A percentile compares a stretch with the other conserved stretches of the same genome.
These are phyloP conservation scores for Paxillus involutus DNA, from an alignment of 768 basidiomycete species.

Conservation along the genomic window DNA sequence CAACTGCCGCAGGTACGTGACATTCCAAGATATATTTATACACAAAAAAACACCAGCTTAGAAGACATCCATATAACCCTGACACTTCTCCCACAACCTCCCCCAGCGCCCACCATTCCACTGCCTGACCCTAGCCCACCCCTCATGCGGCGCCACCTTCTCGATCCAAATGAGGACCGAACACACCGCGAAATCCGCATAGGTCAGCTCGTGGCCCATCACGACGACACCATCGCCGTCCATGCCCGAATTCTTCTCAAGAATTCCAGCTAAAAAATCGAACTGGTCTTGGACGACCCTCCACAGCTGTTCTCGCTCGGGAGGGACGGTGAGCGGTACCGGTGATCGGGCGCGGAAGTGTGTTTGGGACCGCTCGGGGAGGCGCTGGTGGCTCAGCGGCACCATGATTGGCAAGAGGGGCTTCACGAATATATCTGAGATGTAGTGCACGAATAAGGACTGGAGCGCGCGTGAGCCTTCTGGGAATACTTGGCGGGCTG, in stretches of 20 bases:
- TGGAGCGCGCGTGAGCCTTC: conserved; percentile 70
- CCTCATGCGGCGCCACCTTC: conserved; percentile 68
- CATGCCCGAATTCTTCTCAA: conserved; percentile 63
- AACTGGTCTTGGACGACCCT: conserved; percentile 64
- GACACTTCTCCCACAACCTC: conserved; percentile 60
- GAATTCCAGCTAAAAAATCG: conserved; percentile 56
- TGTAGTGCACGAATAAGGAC: conserved; percentile 65
- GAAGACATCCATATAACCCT: conserved; percentile 66
- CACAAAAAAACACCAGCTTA: conserved; percentile 25
- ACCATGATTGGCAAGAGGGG: conserved; percentile 71
- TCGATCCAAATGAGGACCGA: conserved; percentile 76
- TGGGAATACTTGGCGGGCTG: conserved; percentile 69
- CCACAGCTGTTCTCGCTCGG: conserved; percentile 67
- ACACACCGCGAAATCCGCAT: conserved; percentile 74
- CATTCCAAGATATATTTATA: too few species aligned
- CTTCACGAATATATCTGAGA: conserved; percentile 63
- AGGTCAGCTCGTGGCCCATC: conserved; percentile 65
- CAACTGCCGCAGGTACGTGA: too few species aligned
- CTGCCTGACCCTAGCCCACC: conserved; percentile 64
- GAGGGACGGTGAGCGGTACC: conserved; percentile 28
- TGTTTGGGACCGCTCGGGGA: conserved; percentile 54
- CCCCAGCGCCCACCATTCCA: conserved; percentile 75
- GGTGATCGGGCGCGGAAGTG: conserved; percentile 38
- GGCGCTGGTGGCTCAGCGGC: conserved; percentile 61
- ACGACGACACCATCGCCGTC: conserved; percentile 65